These are phyloP conservation scores for Pseudocercospora cruenta DNA, from an alignment of 2,329 filamentous ascomycete genomes.

Conservation along the genomic window DNA sequence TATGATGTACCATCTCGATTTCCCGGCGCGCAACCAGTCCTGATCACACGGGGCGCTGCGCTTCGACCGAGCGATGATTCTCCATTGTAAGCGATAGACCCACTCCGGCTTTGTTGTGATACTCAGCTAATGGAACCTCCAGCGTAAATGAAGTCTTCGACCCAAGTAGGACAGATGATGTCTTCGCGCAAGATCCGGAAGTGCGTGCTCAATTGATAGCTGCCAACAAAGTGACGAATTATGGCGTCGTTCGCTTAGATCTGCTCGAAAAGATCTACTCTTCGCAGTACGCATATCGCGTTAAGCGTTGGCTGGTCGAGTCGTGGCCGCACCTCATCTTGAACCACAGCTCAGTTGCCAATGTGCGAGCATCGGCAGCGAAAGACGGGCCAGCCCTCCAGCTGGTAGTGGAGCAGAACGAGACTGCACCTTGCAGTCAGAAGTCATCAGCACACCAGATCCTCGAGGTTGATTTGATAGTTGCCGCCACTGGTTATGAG, in stretches of 20 bases:
- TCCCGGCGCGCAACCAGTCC: slow-evolving; percentile 74
- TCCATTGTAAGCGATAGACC: slow-evolving; percentile 65
- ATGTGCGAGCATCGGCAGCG: slow-evolving; percentile 45
- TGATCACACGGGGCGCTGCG: slow-evolving; percentile 82
- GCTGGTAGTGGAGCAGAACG: slow-evolving; percentile 61
- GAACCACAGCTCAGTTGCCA: slow-evolving; percentile 66
- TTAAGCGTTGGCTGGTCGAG: slow-evolving; percentile 69
- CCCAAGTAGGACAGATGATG: slow-evolving; percentile 76
- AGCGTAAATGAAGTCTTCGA: slow-evolving; percentile 93
- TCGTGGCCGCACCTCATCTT: slow-evolving; percentile 84
- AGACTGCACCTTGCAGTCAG: slow-evolving; percentile 47
- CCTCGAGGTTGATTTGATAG: slow-evolving; percentile 76
- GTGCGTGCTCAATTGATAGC: slow-evolving; percentile 65
- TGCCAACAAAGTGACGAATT: slow-evolving; percentile 84
- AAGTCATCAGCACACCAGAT: slow-evolving; percentile 52
- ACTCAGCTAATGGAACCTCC: slow-evolving; percentile 41
- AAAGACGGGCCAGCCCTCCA: slow-evolving; percentile 53
- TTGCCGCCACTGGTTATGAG: slow-evolving; percentile 86
- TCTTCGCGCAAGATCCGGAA: slow-evolving; percentile 69
- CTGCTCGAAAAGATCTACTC: slow-evolving; percentile 89
- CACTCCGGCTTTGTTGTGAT: too few relatives aligned
- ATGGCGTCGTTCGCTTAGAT: slow-evolving; percentile 85
- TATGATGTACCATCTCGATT: slow-evolving; percentile 82
- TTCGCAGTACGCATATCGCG: slow-evolving; percentile 81
- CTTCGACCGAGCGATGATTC: slow-evolving; percentile 92